These are phyloP conservation scores for Endotrypanum monterogeii DNA, from an alignment of 208 protist species.

Conservation along the genomic window DNA sequence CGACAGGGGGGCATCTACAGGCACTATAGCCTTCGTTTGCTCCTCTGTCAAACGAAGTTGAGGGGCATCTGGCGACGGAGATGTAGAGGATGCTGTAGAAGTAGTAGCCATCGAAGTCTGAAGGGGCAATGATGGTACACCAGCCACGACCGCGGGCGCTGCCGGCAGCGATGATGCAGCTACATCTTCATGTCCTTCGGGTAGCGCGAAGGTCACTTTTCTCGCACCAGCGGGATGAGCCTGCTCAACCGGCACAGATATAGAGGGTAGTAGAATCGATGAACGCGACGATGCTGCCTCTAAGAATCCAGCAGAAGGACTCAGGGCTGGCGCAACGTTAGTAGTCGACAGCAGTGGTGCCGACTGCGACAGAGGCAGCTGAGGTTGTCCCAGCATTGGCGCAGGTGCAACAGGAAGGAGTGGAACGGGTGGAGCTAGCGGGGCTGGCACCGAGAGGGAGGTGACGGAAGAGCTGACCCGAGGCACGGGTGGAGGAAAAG, in stretches of 20 bases:
- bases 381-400: not conserved
- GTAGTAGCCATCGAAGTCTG: not conserved
- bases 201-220: conserved; percentile 3
- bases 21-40: not conserved
- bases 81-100: not conserved
- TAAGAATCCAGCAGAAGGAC: not conserved
- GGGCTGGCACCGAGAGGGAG: not conserved
- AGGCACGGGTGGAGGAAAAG: not conserved
- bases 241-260: not conserved
- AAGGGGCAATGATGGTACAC: not conserved
- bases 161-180: not conserved
- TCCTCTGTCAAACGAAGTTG: conserved; percentile 13
- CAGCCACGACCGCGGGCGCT: not conserved
- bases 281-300: not conserved
- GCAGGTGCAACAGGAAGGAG: not conserved
- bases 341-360: conserved; percentile 1
- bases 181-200: not conserved
- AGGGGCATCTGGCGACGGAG: not conserved
- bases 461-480: not conserved
- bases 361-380: not conserved
- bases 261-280: conserved; percentile 1
- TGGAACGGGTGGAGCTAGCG: not conserved
- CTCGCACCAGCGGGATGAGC: not conserved
- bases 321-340: not conserved
- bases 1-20: too few relatives aligned